phyloP scores from a whole-genome alignment of 257 asterid genomes.

The Primulina huaijiensis region DNA sequence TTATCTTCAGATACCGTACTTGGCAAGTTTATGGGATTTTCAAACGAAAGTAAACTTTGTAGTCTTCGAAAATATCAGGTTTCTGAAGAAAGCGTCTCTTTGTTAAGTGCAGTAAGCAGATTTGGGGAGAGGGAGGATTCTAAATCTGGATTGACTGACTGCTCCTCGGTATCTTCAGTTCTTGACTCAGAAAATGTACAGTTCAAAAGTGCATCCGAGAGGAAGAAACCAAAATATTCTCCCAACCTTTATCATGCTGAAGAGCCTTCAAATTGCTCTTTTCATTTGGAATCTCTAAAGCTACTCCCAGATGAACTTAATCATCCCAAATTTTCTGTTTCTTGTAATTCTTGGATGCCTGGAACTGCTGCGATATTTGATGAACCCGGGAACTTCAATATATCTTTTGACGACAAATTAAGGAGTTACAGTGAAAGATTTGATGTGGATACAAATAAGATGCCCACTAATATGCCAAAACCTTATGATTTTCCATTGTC shows the following conservation, averaged over 20 bases:
- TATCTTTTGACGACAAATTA: constrained; percentile 41
- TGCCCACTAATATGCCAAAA: constrained; percentile 35
- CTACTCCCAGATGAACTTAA: constrained; percentile 39
- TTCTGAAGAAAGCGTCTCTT: constrained; percentile 68
- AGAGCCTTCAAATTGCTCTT: constrained; percentile 37
- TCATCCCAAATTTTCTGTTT: constrained; percentile 39
- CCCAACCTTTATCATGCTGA: constrained; percentile 30
- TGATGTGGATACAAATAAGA: constrained; percentile 34
- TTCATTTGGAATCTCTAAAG: constrained; percentile 41
- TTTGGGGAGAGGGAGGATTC: constrained; percentile 87
- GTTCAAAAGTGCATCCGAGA: constrained; percentile 38
- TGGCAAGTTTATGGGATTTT: constrained; percentile 62
- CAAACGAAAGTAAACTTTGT: constrained; percentile 43
- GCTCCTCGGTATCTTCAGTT: constrained; percentile 72
- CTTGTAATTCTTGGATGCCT: constrained; percentile 48
- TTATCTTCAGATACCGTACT: constrained; percentile 64
- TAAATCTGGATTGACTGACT: constrained; percentile 84
- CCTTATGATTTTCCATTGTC: constrained; percentile 37
- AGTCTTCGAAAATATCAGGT: constrained; percentile 61
- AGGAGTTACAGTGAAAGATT: constrained; percentile 28
- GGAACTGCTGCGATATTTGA: constrained; percentile 34
- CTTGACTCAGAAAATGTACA: constrained; percentile 56
- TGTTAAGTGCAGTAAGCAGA: constrained; percentile 58
- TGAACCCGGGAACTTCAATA: constrained; percentile 38
- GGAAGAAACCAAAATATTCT: constrained; percentile 53